phyloP scores from a whole-genome alignment of 441 rosid genomes.

The Hura crepitans region DNA sequence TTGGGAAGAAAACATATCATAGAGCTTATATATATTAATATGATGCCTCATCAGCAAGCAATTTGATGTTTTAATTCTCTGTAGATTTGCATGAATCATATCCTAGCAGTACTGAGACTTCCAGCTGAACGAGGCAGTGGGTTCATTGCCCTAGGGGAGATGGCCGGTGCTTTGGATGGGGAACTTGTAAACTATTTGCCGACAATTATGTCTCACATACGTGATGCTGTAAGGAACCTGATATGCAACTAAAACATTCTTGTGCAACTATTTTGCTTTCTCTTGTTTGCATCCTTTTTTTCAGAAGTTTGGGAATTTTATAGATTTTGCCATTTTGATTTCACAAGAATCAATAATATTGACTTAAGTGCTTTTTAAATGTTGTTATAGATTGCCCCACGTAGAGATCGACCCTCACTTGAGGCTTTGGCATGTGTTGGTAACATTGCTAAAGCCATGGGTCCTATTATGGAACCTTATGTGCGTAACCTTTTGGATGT shows the following conservation, averaged over 20 bases:
- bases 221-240: constrained; percentile 79
- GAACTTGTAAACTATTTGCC: constrained; percentile 95
- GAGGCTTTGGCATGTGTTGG: constrained; percentile 99
- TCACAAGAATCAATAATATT: constrained; percentile 18
- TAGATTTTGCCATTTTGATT: constrained; percentile 17
- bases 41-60: constrained; percentile 11
- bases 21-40: neutral
- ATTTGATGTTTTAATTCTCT: constrained; percentile 23
- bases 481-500: constrained; percentile 81
- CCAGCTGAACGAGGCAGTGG: constrained; percentile 99
- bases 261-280: constrained; percentile 22
- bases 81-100: constrained; percentile 99
- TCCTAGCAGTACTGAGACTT: constrained; percentile 75
- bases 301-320: constrained; percentile 11
- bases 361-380: constrained; percentile 15
- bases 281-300: constrained; percentile 22
- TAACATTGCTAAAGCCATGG: constrained; percentile 98
- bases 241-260: constrained; percentile 17
- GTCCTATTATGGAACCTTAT: constrained; percentile 77
- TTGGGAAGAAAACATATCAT: constrained; percentile 6
- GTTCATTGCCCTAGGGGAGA: constrained; percentile 98
- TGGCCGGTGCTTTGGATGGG: constrained; percentile 99
- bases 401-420: constrained; percentile 91
- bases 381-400: constrained; percentile 83
- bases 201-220: constrained; percentile 87